Evolutionary conservation across 2,329 filamentous ascomycete species (phyloP).

Genomic region (Ramularia collo-cygni): DNA sequence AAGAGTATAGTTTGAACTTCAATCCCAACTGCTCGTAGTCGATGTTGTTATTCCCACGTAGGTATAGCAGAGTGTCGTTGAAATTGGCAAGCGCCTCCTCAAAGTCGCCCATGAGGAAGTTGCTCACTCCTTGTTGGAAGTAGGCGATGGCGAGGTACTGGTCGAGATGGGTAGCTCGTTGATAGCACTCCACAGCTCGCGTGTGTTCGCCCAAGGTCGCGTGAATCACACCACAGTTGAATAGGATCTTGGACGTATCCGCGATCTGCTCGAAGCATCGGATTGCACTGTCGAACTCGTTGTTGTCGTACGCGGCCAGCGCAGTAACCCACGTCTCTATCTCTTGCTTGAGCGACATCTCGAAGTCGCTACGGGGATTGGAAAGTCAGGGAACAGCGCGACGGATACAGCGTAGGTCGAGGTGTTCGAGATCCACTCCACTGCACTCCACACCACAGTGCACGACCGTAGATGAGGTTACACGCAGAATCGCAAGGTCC

Average conservation of each 20-base stretch:
- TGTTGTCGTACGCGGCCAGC: conserved; percentile 87
- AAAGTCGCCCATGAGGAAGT: conserved; percentile 94
- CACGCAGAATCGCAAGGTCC: conserved; percentile 8
- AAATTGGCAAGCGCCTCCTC: conserved; percentile 97
- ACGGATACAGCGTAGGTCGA: conserved; percentile 4
- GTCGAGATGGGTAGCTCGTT: conserved; percentile 81
- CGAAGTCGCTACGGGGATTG: conserved; percentile 5
- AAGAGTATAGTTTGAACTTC: conserved; percentile 94
- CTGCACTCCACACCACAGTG: conserved; percentile 6
- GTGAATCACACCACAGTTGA: conserved; percentile 97
- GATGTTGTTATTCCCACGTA: conserved; percentile 93
- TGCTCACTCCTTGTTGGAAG: conserved; percentile 97
- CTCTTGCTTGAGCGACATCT: conserved; percentile 61
- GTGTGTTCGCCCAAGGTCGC: conserved; percentile 93
- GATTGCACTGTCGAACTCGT: conserved; percentile 89
- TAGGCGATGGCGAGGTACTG: conserved; percentile 96
- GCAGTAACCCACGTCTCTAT: conserved; percentile 98
- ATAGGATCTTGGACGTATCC: conserved; percentile 96
- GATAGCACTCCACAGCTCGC: conserved; percentile 91
- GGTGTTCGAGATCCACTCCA: conserved; percentile 12
- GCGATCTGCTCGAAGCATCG: conserved; percentile 77
- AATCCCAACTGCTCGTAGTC: conserved; percentile 95
- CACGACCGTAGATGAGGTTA: conserved; percentile 8
- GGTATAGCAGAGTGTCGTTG: conserved; percentile 92
- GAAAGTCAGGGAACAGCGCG: background rate